Percentiles rank a stretch among this genome's conserved stretches.
These are phyloP conservation scores for Globisporangium emineosum DNA, from an alignment of 352 stramenopile species.

Conservation along the genomic window DNA sequence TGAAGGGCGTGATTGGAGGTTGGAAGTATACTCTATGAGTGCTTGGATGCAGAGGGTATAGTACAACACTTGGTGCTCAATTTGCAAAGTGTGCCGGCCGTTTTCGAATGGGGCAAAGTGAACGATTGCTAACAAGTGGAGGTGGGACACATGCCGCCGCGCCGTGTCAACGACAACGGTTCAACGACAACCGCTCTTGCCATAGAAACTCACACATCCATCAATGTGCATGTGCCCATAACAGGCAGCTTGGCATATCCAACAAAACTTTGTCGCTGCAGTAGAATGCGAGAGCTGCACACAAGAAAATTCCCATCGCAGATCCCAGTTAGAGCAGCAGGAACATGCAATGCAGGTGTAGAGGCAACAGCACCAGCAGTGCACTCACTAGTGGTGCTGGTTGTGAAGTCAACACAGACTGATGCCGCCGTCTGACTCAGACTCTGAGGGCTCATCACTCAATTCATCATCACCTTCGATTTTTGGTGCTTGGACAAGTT, in stretches of 20 bases:
- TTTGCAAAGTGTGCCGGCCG: background rate
- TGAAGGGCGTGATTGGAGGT: slow-evolving; percentile 11
- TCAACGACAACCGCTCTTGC: no score
- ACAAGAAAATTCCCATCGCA: no score
- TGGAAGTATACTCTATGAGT: background rate
- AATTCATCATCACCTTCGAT: background rate
- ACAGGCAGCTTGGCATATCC: background rate
- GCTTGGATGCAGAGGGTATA: background rate
- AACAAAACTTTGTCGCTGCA: background rate
- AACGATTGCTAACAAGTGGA: slow-evolving; percentile 1
- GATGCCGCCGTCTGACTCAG: no score
- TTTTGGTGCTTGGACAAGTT: background rate
- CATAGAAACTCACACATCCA: background rate
- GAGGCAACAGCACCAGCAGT: no score
- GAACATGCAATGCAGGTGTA: no score
- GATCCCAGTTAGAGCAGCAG: no score
- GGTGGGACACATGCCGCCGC: background rate
- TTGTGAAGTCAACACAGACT: no score
- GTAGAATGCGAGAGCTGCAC: background rate
- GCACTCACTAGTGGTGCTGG: no score
- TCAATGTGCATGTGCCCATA: background rate
- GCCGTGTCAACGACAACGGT: no score
- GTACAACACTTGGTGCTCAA: background rate
- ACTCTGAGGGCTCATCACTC: background rate
- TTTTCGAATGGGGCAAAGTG: background rate